phyloP scores from a whole-genome alignment of 192 early-diverging fungal genomes.

The Coemansia pectinata region DNA sequence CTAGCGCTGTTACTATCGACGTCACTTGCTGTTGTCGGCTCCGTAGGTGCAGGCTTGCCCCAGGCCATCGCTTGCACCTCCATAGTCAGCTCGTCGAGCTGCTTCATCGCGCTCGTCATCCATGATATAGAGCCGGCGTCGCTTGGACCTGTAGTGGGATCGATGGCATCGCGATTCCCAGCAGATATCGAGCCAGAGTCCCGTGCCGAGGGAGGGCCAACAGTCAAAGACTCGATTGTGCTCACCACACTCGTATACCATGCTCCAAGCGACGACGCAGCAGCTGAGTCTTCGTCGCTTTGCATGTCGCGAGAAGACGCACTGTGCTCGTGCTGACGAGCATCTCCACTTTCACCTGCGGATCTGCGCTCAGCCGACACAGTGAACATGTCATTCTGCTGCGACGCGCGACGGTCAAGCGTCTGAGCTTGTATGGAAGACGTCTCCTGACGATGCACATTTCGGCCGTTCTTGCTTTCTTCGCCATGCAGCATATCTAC shows the following conservation, averaged over 20 bases:
- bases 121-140: constrained; percentile 17
- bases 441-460: background rate
- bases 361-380: constrained; percentile 1
- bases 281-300: background rate
- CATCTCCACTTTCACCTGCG: no score
- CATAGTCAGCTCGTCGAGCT: constrained; percentile 22
- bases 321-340: background rate
- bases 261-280: background rate
- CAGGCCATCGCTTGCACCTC: constrained; percentile 20
- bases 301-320: background rate
- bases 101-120: constrained; percentile 14
- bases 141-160: background rate
- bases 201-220: background rate
- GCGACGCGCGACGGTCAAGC: constrained; percentile 15
- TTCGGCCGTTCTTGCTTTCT: background rate
- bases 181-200: background rate
- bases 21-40: background rate
- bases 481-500: constrained; percentile 6
- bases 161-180: constrained; percentile 3
- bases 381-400: constrained; percentile 2
- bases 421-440: constrained; percentile 2
- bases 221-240: constrained; percentile 9
- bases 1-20: background rate
- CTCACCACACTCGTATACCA: constrained; percentile 10
- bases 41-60: background rate